A percentile compares a stretch with the other conserved stretches of the same genome.
Conservation (phyloP, 495 filamentous ascomycete species). For the Talaromyces proteolyticus region DNA sequence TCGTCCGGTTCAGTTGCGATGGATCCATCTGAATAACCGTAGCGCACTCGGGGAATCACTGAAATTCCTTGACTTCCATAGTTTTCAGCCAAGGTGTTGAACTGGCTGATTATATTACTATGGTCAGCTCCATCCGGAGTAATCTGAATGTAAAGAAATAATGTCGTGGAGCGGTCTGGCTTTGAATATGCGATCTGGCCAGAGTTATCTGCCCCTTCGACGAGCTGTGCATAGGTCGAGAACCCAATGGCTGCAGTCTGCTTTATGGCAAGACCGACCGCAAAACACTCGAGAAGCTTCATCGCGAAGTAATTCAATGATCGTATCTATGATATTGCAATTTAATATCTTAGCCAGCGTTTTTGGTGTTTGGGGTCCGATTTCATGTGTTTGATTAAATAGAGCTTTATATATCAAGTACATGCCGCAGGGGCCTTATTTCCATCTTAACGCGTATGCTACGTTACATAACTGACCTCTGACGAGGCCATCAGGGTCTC, state of each 20-base stretch:
- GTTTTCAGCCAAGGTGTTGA: slow-evolving; percentile 1
- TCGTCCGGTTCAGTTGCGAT: slow-evolving; percentile 2
- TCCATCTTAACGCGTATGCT: too few species aligned
- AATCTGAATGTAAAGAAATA: slow-evolving; percentile 3
- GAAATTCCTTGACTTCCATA: neutral
- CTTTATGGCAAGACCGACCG: neutral
- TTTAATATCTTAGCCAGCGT: neutral
- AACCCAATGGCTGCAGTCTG: neutral
- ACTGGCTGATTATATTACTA: neutral
- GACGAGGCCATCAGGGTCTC: too few species aligned
- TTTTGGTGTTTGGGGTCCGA: neutral
- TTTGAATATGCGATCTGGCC: neutral
- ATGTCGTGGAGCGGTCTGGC: neutral
- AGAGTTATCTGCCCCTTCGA: slow-evolving; percentile 1
- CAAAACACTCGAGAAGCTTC: neutral
- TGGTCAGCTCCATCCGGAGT: slow-evolving; percentile 1
- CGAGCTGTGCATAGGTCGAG: neutral
- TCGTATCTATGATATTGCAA: neutral
- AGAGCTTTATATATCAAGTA: too few species aligned
- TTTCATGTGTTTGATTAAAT: too few species aligned
- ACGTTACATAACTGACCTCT: too few species aligned
- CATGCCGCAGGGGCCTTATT: too few species aligned
- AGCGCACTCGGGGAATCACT: slow-evolving; percentile 3
- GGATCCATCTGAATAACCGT: neutral
- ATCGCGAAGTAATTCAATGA: too few species aligned